Percentiles rank a stretch among this genome's conserved stretches.
Evolutionary conservation across 2,329 filamentous ascomycete species (phyloP).

Genomic region (Beauveria caledonica): DNA sequence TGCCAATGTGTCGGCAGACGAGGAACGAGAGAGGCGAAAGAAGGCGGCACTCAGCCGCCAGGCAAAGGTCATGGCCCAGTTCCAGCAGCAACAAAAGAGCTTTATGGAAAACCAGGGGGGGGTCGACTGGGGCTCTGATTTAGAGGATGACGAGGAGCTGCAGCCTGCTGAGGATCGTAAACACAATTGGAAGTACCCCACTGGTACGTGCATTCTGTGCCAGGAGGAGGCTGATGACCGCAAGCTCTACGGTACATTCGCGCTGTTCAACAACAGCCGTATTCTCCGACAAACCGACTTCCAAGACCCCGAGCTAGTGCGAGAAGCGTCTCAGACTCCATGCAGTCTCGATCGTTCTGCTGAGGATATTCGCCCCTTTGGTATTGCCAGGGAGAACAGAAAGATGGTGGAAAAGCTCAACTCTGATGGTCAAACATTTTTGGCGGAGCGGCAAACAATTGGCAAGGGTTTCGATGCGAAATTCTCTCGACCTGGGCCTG

Average conservation of each 20-base stretch:
- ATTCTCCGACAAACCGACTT: conserved; percentile 83
- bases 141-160: conserved; percentile 68
- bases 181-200: conserved; percentile 73
- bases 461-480: conserved; percentile 79
- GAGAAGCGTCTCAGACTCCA: conserved; percentile 73
- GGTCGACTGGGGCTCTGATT: conserved; percentile 75
- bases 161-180: conserved; percentile 55
- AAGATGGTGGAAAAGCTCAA: conserved; percentile 69
- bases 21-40: conserved; percentile 78
- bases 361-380: conserved; percentile 78
- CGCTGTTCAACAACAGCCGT: conserved; percentile 75
- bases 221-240: conserved; percentile 92
- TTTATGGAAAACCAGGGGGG: conserved; percentile 85
- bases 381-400: conserved; percentile 80
- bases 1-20: conserved; percentile 58
- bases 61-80: conserved; percentile 92
- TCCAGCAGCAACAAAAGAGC: conserved; percentile 93
- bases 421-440: conserved; percentile 60
- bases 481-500: conserved; percentile 61
- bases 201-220: conserved; percentile 89
- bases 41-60: conserved; percentile 83
- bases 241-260: conserved; percentile 86
- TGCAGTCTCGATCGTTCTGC: conserved; percentile 77
- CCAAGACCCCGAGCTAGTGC: conserved; percentile 71
- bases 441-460: conserved; percentile 69